Percentiles rank a stretch among this genome's conserved stretches.
Conservation (phyloP, 2,329 filamentous ascomycete genomes). For the Alternaria gaisen region DNA sequence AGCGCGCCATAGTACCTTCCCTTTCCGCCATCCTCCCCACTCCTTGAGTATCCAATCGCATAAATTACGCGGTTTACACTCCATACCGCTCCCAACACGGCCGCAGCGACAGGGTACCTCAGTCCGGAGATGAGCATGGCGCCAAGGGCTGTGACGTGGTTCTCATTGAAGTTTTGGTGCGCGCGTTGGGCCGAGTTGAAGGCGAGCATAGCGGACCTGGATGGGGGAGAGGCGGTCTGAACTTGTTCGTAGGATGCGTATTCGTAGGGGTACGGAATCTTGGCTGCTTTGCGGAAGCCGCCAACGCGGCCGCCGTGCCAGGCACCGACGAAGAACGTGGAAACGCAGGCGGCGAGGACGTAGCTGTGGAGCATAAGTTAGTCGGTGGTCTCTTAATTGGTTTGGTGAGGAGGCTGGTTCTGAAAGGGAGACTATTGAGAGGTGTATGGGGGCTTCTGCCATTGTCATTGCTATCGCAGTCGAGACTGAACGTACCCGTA, state of each 20-base stretch:
- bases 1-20: constrained; percentile 53
- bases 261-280: constrained; percentile 65
- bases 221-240: constrained; percentile 49
- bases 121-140: constrained; percentile 64
- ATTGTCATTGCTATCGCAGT: background rate
- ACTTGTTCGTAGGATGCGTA: constrained; percentile 66
- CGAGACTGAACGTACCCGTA: constrained; percentile 41
- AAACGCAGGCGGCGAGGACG: constrained; percentile 63
- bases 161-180: constrained; percentile 69
- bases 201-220: constrained; percentile 54
- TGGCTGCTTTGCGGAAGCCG: constrained; percentile 60
- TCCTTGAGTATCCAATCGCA: constrained; percentile 56
- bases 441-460: background rate
- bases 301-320: constrained; percentile 61
- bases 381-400: constrained; percentile 2
- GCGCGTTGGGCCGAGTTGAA: constrained; percentile 56
- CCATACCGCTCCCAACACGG: constrained; percentile 61
- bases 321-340: constrained; percentile 62
- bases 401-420: background rate
- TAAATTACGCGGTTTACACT: constrained; percentile 61
- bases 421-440: background rate
- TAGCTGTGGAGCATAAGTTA: constrained; percentile 54
- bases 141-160: constrained; percentile 61
- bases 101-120: constrained; percentile 59
- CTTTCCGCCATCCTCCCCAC: constrained; percentile 51